Conservation (phyloP, 2,329 filamentous ascomycete genomes). For the Lecanoromycetidae sp. region DNA sequence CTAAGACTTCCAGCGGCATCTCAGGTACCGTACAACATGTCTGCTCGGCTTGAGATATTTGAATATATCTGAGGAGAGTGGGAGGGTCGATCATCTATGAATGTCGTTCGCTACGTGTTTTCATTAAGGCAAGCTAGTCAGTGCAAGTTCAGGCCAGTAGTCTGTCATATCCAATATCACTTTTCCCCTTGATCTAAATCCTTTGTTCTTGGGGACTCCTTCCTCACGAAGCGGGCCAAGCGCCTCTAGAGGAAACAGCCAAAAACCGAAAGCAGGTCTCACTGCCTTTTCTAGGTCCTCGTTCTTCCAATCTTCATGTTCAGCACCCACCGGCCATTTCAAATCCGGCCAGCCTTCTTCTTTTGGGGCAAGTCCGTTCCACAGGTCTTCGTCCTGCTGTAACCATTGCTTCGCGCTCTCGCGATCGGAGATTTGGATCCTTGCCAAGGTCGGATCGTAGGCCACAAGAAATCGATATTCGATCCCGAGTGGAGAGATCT, state of each 20-base stretch:
- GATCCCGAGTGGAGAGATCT: not conserved
- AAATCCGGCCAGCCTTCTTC: not conserved
- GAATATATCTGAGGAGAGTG: too few species aligned
- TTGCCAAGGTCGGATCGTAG: conserved; percentile 4
- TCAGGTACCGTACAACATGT: too few species aligned
- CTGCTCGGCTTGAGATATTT: too few species aligned
- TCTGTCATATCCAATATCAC: conserved; percentile 2
- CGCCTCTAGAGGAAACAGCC: conserved; percentile 9
- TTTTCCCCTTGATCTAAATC: not conserved
- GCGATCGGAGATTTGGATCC: conserved; percentile 1
- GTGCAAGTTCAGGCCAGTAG: conserved; percentile 9
- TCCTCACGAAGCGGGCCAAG: not conserved
- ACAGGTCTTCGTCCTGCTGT: conserved; percentile 4
- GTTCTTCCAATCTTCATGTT: conserved; percentile 1
- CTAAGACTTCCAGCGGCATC: too few species aligned
- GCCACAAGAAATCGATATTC: conserved; percentile 5
- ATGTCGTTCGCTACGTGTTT: not conserved
- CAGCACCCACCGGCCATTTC: conserved; percentile 6
- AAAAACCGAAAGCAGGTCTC: conserved; percentile 12
- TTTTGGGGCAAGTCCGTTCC: conserved; percentile 1
- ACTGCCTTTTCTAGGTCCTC: conserved; percentile 7
- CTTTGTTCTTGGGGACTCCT: not conserved
- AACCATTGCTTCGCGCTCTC: conserved; percentile 5
- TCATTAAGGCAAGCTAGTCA: conserved; percentile 3
- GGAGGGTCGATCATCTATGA: too few species aligned